Evolutionary conservation across 2,329 filamentous ascomycete genomes (phyloP).

Genomic region (Botrytis aclada): DNA sequence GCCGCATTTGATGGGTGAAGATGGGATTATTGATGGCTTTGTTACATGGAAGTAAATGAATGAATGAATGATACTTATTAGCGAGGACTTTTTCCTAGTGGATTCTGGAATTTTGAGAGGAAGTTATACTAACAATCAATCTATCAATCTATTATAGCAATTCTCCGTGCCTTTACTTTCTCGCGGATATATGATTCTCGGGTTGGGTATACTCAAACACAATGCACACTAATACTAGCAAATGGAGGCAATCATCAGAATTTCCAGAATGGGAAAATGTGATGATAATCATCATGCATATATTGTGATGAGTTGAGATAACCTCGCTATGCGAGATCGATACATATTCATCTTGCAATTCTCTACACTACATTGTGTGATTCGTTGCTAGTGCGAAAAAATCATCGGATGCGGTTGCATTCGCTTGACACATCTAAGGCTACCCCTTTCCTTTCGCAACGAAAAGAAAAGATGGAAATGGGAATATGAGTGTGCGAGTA

Average conservation of each 20-base stretch:
- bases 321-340: no score
- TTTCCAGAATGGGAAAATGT: background rate
- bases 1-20: background rate
- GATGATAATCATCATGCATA: rapidly evolving
- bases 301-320: rapidly evolving
- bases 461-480: background rate
- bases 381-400: no score
- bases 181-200: rapidly evolving
- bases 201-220: background rate
- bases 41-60: background rate
- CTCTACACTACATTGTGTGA: no score
- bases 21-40: background rate
- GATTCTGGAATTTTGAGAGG: background rate
- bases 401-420: background rate
- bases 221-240: background rate
- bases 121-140: no score
- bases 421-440: background rate
- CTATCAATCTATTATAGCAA: background rate
- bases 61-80: background rate
- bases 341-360: no score
- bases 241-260: background rate
- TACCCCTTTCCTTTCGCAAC: background rate
- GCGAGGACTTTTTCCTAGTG: rapidly evolving
- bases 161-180: rapidly evolving
- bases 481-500: background rate